These are phyloP conservation scores for Dinochytrium kinnereticum DNA, from an alignment of 371 early-diverging fungal species.

Conservation along the genomic window DNA sequence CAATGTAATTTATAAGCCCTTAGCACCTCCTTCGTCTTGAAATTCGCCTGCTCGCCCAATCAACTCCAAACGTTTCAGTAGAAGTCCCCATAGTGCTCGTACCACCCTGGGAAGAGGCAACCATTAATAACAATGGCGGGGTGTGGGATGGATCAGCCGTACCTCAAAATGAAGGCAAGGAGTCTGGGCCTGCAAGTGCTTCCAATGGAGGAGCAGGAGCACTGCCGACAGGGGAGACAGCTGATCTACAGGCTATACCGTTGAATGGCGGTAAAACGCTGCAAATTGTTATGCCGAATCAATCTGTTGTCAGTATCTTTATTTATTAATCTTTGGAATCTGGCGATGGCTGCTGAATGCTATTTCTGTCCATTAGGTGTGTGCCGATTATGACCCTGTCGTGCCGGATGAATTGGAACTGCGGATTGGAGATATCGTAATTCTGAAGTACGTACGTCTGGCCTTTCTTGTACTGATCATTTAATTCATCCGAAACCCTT, in stretches of 20 bases:
- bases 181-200: no score
- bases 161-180: no score
- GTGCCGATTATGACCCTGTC: constrained; percentile 33
- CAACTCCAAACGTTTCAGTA: constrained; percentile 1
- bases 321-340: no score
- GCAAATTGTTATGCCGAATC: constrained; percentile 9
- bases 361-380: constrained; percentile 4
- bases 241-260: constrained; percentile 9
- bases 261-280: constrained; percentile 17
- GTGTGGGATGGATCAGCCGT: no score
- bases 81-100: constrained; percentile 12
- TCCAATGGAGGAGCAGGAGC: no score
- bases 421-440: constrained; percentile 35
- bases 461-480: no score
- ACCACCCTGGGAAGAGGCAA: background rate
- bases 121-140: no score
- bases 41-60: background rate
- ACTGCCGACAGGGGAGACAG: no score
- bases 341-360: background rate
- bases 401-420: constrained; percentile 42
- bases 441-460: constrained; percentile 28
- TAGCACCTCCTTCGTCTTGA: constrained; percentile 1
- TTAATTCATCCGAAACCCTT: background rate
- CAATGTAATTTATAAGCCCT: background rate
- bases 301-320: background rate